These are phyloP conservation scores for Tetracentron sinense DNA, from an alignment of 164 flowering plant species.

Conservation along the genomic window DNA sequence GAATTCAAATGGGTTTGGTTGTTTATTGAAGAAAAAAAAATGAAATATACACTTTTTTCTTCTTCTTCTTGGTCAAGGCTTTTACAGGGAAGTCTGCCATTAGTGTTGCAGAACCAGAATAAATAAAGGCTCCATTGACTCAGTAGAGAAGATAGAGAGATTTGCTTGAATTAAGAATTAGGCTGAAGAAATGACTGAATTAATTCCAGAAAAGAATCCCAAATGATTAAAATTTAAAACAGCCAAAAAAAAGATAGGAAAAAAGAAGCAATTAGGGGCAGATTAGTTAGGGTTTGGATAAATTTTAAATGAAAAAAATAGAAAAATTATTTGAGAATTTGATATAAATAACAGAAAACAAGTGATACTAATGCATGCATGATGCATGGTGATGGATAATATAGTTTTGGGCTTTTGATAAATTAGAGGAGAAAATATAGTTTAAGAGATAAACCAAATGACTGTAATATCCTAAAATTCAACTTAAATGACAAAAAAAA, in stretches of 20 bases:
- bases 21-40: slow-evolving; percentile 17
- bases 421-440: not conserved
- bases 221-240: not conserved
- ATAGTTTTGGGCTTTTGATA: no score
- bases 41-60: slow-evolving; percentile 2
- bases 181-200: not conserved
- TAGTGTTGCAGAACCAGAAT: slow-evolving; percentile 16
- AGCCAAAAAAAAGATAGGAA: not conserved
- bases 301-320: no score
- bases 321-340: no score
- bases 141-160: not conserved
- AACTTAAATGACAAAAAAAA: no score
- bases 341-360: no score
- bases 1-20: slow-evolving; percentile 24
- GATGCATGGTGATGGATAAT: no score
- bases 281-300: not conserved
- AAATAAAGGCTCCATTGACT: not conserved
- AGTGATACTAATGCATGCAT: no score
- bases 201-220: not conserved
- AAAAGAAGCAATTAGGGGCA: not conserved
- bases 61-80: slow-evolving; percentile 10
- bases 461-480: not conserved
- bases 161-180: not conserved
- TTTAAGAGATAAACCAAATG: not conserved
- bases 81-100: slow-evolving; percentile 27